phyloP scores from a whole-genome alignment of 495 filamentous ascomycete genomes.

The Elaphomyces granulatus region DNA sequence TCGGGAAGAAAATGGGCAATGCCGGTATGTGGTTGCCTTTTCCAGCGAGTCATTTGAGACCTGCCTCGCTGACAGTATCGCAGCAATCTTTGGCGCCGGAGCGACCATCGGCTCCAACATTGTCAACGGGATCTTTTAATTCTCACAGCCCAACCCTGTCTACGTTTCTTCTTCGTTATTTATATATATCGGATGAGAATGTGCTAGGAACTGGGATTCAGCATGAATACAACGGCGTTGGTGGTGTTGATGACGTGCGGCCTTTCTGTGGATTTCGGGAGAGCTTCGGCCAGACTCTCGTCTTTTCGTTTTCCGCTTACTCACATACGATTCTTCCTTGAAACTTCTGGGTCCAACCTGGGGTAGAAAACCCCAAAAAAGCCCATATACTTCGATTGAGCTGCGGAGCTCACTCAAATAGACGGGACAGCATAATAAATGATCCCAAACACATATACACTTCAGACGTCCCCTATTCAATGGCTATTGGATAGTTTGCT shows the following conservation, averaged over 20 bases:
- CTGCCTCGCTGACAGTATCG: too few relatives aligned
- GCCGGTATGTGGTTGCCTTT: constrained; percentile 25
- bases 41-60: too few relatives aligned
- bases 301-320: constrained; percentile 1
- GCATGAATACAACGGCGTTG: constrained; percentile 19
- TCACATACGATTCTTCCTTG: too few relatives aligned
- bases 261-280: constrained; percentile 2
- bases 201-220: constrained; percentile 5
- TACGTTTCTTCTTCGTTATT: constrained; percentile 5
- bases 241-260: constrained; percentile 12
- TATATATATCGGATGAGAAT: constrained; percentile 3
- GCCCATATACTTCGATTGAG: too few relatives aligned
- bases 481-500: too few relatives aligned
- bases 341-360: too few relatives aligned
- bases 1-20: constrained; percentile 43
- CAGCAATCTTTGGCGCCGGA: constrained; percentile 64
- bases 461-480: too few relatives aligned
- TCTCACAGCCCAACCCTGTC: constrained; percentile 1
- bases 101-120: constrained; percentile 85
- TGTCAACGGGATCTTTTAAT: constrained; percentile 85
- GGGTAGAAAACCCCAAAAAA: too few relatives aligned
- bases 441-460: too few relatives aligned
- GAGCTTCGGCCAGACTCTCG: constrained; percentile 2
- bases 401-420: too few relatives aligned
- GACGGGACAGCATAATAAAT: too few relatives aligned